Percentiles rank a stretch among this genome's conserved stretches.
These are phyloP conservation scores for Zizania palustris DNA, from an alignment of 202 grass and related monocot species.

Conservation along the genomic window DNA sequence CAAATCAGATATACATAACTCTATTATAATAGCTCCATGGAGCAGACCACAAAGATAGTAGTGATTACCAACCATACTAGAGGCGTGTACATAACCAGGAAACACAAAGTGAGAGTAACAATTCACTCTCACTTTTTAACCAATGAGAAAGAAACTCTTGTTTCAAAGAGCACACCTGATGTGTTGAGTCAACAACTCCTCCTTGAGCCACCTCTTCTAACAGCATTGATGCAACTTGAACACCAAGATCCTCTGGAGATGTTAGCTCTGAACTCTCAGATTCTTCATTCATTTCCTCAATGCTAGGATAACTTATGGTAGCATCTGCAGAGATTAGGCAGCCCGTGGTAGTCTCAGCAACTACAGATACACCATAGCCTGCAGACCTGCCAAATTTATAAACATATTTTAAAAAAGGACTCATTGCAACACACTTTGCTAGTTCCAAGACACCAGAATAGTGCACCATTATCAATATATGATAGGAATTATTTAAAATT, in stretches of 20 bases:
- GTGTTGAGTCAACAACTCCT: constrained; percentile 90
- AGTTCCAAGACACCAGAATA: constrained; percentile 1
- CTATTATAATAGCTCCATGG: not conserved
- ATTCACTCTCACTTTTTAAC: not conserved
- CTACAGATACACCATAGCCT: constrained; percentile 87
- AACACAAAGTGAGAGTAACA: not conserved
- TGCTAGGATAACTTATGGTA: constrained; percentile 60
- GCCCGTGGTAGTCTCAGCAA: constrained; percentile 91
- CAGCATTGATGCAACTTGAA: constrained; percentile 79
- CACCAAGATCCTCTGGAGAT: constrained; percentile 85
- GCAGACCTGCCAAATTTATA: constrained; percentile 66
- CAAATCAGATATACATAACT: not conserved
- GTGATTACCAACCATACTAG: not conserved
- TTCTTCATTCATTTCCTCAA: constrained; percentile 68
- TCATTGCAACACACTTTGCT: not conserved
- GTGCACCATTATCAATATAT: not conserved
- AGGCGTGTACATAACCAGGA: not conserved
- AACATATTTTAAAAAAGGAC: constrained; percentile 24
- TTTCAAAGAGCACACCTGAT: constrained; percentile 63
- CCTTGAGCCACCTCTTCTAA: constrained; percentile 81
- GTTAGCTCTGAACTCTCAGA: constrained; percentile 68
- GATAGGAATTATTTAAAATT: constrained; percentile 7
- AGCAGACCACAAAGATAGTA: not conserved
- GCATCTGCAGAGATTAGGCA: constrained; percentile 79
- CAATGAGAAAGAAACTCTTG: not conserved